phyloP scores from a whole-genome alignment of 2,329 filamentous ascomycete species.

The Alternaria metachromatica region DNA sequence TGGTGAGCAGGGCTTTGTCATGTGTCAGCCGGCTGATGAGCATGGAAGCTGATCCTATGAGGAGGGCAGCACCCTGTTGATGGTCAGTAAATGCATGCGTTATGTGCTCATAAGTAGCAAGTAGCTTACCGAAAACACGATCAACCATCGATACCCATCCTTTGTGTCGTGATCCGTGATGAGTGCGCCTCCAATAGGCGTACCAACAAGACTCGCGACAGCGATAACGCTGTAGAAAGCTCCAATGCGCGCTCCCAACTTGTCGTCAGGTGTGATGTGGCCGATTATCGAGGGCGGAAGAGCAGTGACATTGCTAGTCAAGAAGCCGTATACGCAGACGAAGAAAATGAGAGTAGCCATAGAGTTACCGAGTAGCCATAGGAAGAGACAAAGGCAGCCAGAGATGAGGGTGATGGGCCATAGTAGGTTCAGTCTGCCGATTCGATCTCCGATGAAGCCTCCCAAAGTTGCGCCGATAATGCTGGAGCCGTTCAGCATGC shows the following conservation, averaged over 20 bases:
- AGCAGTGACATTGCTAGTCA: constrained; percentile 70
- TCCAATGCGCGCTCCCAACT: constrained; percentile 73
- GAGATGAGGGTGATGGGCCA: constrained; percentile 54
- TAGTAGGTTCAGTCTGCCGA: constrained; percentile 63
- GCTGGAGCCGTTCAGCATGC: constrained; percentile 57
- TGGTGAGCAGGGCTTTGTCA: constrained; percentile 16
- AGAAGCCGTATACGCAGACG: constrained; percentile 72
- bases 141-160: constrained; percentile 33
- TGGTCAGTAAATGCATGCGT: neutral
- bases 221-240: constrained; percentile 67
- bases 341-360: constrained; percentile 69
- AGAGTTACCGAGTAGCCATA: constrained; percentile 60
- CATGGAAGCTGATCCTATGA: constrained; percentile 26
- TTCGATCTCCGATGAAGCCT: constrained; percentile 59
- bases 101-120: neutral
- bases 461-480: constrained; percentile 61
- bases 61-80: constrained; percentile 21
- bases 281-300: constrained; percentile 69
- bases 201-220: constrained; percentile 70
- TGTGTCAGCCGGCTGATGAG: constrained; percentile 27
- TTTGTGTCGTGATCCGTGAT: constrained; percentile 24
- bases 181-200: constrained; percentile 67
- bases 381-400: constrained; percentile 57
- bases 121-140: constrained; percentile 33
- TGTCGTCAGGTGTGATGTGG: constrained; percentile 72